Conservation (phyloP, 495 filamentous ascomycete genomes). For the Podospora pseudocomata region DNA sequence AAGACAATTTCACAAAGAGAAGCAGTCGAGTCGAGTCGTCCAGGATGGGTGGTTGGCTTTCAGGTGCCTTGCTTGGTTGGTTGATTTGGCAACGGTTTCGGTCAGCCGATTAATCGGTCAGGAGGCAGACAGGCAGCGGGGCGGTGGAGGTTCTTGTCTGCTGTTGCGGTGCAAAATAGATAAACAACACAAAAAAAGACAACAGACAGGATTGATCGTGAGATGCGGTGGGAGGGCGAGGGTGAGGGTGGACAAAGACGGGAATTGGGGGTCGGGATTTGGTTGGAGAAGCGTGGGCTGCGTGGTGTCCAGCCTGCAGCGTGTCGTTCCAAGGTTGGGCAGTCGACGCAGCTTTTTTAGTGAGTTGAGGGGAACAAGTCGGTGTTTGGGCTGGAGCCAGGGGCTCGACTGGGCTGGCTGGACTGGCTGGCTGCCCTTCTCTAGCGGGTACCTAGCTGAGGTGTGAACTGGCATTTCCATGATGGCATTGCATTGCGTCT, state of each 20-base stretch:
- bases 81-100: neutral
- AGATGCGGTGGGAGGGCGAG: slow-evolving; percentile 3
- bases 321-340: slow-evolving; percentile 31
- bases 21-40: slow-evolving; percentile 1
- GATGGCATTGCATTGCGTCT: neutral
- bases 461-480: neutral
- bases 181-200: neutral
- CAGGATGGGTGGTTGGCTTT: neutral
- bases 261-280: slow-evolving; percentile 22
- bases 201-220: neutral
- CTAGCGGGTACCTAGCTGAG: neutral
- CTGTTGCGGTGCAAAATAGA: slow-evolving; percentile 7
- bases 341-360: slow-evolving; percentile 16
- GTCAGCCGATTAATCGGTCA: slow-evolving; percentile 7
- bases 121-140: slow-evolving; percentile 9
- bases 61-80: neutral
- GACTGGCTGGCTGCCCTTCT: neutral
- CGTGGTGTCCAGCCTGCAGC: slow-evolving; percentile 16
- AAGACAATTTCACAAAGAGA: slow-evolving; percentile 5
- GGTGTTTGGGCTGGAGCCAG: slow-evolving; percentile 18
- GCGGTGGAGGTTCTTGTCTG: slow-evolving; percentile 6
- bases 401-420: neutral
- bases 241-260: slow-evolving; percentile 17
- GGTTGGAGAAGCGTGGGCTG: slow-evolving; percentile 15
- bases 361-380: slow-evolving; percentile 16